Percentiles rank a stretch among this genome's conserved stretches.
Conservation (phyloP, 192 early-diverging fungal species). For the Coemansia asiatica region DNA sequence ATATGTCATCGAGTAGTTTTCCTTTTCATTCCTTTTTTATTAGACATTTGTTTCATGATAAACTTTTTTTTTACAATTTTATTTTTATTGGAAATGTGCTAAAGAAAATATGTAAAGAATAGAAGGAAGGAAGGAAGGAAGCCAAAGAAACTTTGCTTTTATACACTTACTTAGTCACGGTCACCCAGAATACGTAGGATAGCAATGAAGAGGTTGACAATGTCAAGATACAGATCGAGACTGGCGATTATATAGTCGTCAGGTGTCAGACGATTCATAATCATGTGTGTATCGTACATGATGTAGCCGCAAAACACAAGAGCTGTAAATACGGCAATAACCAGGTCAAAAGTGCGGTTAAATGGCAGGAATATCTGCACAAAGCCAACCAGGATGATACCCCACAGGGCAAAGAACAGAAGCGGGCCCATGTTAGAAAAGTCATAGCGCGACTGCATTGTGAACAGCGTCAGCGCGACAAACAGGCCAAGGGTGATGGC, state of each 20-base stretch:
- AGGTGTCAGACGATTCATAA: conserved; percentile 68
- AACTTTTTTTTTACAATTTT: too few relatives aligned
- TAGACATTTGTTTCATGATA: too few relatives aligned
- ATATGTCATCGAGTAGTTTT: too few relatives aligned
- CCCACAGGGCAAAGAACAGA: conserved; percentile 63
- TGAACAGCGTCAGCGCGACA: conserved; percentile 72
- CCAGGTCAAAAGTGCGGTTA: conserved; percentile 56
- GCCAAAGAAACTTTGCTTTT: too few relatives aligned
- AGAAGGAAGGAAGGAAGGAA: too few relatives aligned
- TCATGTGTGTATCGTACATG: conserved; percentile 69
- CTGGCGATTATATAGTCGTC: conserved; percentile 73
- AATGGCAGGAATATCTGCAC: conserved; percentile 75
- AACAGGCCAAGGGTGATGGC: conserved; percentile 73
- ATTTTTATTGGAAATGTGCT: too few relatives aligned
- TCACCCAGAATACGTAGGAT: conserved; percentile 63
- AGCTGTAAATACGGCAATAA: conserved; percentile 60
- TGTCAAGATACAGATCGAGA: conserved; percentile 69
- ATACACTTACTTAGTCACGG: conserved; percentile 40
- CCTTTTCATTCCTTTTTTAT: too few relatives aligned
- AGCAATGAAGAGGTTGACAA: conserved; percentile 76
- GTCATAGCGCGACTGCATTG: conserved; percentile 73
- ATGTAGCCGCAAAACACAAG: conserved; percentile 80
- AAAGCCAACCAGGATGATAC: conserved; percentile 62
- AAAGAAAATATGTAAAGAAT: too few relatives aligned
- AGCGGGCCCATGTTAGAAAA: conserved; percentile 64